Percentiles rank a stretch among this genome's conserved stretches.
Evolutionary conservation across 768 basidiomycete genomes (phyloP).

Genomic region (Pulveroboletus sp.): DNA sequence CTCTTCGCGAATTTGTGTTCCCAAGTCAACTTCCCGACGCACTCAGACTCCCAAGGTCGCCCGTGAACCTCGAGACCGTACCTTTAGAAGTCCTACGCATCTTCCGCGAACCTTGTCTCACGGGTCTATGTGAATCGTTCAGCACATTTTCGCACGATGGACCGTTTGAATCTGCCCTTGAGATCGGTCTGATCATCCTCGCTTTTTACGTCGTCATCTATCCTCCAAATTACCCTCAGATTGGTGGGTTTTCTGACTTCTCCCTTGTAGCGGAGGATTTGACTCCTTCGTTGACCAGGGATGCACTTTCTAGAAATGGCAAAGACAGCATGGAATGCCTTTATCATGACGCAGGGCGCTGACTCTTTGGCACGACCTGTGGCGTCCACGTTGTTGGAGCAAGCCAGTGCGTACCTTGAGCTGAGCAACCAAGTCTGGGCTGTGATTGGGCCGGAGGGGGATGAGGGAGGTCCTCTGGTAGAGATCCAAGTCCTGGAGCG

Average conservation of each 20-base stretch:
- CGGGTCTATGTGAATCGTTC: conserved; percentile 56
- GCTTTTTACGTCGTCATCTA: conserved; percentile 68
- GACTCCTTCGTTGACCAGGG: conserved; percentile 37
- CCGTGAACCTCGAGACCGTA: conserved; percentile 27
- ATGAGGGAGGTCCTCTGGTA: conserved; percentile 52
- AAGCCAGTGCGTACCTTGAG: conserved; percentile 35
- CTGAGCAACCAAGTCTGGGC: conserved; percentile 39
- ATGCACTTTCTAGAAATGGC: conserved; percentile 72
- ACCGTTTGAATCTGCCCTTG: conserved; percentile 45
- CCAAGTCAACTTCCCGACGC: conserved; percentile 22
- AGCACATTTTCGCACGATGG: conserved; percentile 69
- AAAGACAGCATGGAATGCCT: conserved; percentile 73
- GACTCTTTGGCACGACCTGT: background rate
- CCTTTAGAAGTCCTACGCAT: conserved; percentile 40
- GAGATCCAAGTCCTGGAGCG: conserved; percentile 46
- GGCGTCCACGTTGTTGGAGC: conserved; percentile 24
- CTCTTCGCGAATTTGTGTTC: conserved; percentile 39
- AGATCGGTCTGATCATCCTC: conserved; percentile 52
- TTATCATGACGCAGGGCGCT: conserved; percentile 31
- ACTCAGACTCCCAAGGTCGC: conserved; percentile 23
- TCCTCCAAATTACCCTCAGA: conserved; percentile 76
- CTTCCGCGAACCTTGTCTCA: conserved; percentile 57
- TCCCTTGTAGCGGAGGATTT: background rate
- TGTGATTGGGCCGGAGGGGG: conserved; percentile 59
- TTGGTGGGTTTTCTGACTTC: conserved; percentile 43